phyloP scores from a whole-genome alignment of 148 eudicot species.

The Euryodendron excelsum region DNA sequence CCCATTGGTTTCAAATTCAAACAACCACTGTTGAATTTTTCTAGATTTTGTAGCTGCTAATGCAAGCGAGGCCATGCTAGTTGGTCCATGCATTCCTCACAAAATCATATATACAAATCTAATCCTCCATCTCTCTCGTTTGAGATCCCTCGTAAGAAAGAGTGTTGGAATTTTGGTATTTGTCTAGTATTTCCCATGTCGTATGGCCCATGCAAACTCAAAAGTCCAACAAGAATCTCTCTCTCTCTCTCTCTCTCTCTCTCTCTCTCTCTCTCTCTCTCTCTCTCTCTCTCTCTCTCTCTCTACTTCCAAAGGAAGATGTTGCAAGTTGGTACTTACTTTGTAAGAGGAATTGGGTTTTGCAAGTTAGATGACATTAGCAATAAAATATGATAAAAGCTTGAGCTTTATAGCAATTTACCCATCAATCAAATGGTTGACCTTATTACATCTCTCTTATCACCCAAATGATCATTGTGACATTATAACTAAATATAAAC shows the following conservation, averaged over 20 bases:
- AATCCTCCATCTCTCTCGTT: background rate
- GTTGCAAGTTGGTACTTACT: background rate
- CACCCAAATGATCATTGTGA: background rate
- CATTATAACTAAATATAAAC: background rate
- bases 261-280: background rate
- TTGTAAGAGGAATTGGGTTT: background rate
- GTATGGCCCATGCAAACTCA: constrained; percentile 11
- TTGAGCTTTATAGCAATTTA: background rate
- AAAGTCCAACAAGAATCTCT: constrained; percentile 20
- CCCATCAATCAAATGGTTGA: constrained; percentile 23
- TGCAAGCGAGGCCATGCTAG: background rate
- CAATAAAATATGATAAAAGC: background rate
- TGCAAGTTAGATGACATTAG: background rate
- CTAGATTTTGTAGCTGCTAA: background rate
- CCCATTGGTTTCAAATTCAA: background rate
- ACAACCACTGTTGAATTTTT: background rate
- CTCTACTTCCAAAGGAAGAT: constrained; percentile 2
- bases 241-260: background rate
- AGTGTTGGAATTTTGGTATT: constrained; percentile 16
- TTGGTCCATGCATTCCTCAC: background rate
- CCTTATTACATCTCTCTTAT: background rate
- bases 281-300: background rate
- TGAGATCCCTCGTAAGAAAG: background rate
- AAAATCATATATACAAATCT: background rate
- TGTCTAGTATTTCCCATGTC: background rate